phyloP scores from a whole-genome alignment of 108 stramenopile genomes.

The Skeletonema tropicum region DNA sequence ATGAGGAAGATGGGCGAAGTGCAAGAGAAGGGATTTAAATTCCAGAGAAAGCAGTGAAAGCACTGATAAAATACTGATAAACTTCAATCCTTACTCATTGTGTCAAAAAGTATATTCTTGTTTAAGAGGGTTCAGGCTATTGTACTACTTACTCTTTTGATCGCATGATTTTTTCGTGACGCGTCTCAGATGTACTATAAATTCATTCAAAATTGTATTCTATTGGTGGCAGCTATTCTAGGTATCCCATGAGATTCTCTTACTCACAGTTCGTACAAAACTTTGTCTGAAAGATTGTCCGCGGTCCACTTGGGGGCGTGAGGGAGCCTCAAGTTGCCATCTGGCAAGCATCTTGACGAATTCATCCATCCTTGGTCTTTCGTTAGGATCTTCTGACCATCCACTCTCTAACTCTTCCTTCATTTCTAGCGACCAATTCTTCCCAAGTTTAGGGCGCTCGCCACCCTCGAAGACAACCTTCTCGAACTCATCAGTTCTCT shows the following conservation, averaged over 20 bases:
- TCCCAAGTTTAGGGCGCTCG: conserved; percentile 59
- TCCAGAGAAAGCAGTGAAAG: conserved; percentile 45
- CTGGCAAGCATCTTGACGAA: conserved; percentile 33
- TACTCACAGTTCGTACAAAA: neutral
- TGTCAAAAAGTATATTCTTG: neutral
- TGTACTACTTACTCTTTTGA: no score
- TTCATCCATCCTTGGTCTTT: conserved; percentile 52
- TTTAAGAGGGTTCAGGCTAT: no score
- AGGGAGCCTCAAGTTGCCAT: neutral
- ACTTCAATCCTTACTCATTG: neutral
- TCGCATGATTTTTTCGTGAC: no score
- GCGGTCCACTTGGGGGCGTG: neutral
- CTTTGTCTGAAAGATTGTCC: neutral
- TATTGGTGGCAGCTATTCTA: neutral
- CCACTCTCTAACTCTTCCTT: conserved; percentile 65
- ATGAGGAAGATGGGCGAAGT: conserved; percentile 74
- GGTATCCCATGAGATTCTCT: neutral
- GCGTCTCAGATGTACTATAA: no score
- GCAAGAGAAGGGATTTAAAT: conserved; percentile 64
- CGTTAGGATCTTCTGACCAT: conserved; percentile 50
- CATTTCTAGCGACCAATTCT: conserved; percentile 64
- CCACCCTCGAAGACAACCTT: conserved; percentile 56
- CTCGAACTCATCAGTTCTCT: conserved; percentile 20
- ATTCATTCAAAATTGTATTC: no score
- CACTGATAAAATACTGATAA: neutral